Evolutionary conservation across 176 grass and related monocot species (phyloP).

Genomic region (Puccinellia tenuiflora): DNA sequence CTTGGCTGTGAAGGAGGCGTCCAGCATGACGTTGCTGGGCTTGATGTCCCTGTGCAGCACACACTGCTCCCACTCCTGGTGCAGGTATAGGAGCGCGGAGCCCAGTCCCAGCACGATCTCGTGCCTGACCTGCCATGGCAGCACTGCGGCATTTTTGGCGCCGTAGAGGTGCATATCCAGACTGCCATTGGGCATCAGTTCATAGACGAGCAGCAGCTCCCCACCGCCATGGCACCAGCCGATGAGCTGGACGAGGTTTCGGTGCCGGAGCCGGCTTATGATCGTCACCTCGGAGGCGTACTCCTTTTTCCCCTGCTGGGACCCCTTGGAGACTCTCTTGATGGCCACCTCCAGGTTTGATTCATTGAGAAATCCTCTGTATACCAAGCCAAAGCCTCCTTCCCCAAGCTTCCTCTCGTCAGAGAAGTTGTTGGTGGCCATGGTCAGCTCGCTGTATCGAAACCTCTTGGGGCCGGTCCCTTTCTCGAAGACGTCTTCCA

Average conservation of each 20-base stretch:
- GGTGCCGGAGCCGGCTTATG: constrained; percentile 51
- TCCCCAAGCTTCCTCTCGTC: constrained; percentile 16
- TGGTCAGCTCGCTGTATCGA: neutral
- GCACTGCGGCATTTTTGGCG: neutral
- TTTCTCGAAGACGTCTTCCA: constrained; percentile 11
- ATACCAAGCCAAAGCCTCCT: constrained; percentile 23
- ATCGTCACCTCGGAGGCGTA: constrained; percentile 47
- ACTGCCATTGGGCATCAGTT: constrained; percentile 54
- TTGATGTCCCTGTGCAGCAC: constrained; percentile 27
- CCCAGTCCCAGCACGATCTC: constrained; percentile 15
- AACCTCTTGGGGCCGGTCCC: constrained; percentile 19
- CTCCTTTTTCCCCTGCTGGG: constrained; percentile 50
- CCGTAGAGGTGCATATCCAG: constrained; percentile 19
- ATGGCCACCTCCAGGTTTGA: neutral
- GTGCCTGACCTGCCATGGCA: constrained; percentile 33
- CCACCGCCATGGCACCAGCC: constrained; percentile 60
- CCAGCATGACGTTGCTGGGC: constrained; percentile 28
- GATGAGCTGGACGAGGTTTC: constrained; percentile 55
- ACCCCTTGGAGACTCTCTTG: constrained; percentile 17
- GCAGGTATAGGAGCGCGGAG: constrained; percentile 17
- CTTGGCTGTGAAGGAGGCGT: constrained; percentile 13
- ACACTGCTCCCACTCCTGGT: constrained; percentile 35
- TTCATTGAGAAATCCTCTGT: neutral
- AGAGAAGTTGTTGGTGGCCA: constrained; percentile 20
- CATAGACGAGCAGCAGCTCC: constrained; percentile 43